A percentile compares a stretch with the other conserved stretches of the same genome.
Conservation (phyloP, 768 basidiomycete genomes). For the Collybiopsis confluens region DNA sequence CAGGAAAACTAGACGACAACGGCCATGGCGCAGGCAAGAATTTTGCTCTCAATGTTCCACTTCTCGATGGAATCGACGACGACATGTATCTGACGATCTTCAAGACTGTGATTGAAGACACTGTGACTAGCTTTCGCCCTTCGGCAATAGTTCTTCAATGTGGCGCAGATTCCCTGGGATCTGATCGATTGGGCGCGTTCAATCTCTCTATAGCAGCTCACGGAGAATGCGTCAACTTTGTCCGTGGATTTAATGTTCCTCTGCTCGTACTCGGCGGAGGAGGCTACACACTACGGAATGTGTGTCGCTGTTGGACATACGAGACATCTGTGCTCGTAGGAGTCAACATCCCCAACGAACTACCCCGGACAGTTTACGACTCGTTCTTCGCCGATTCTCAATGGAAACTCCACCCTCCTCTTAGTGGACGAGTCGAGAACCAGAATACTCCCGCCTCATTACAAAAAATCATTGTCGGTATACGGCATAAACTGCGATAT, state of each 20-base stretch:
- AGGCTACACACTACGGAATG: conserved; percentile 95
- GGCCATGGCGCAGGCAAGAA: conserved; percentile 86
- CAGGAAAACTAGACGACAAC: conserved; percentile 93
- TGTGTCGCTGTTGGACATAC: conserved; percentile 98
- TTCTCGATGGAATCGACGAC: conserved; percentile 96
- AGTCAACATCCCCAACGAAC: conserved; percentile 74
- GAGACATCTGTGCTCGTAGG: conserved; percentile 93
- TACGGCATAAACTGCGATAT: conserved; percentile 86
- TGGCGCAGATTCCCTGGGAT: conserved; percentile 93
- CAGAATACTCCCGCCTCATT: conserved; percentile 80
- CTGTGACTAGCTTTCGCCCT: conserved; percentile 84
- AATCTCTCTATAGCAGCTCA: conserved; percentile 97
- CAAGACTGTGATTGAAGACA: conserved; percentile 94
- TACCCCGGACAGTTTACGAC: conserved; percentile 88
- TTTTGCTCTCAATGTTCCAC: conserved; percentile 91
- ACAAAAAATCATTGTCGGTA: conserved; percentile 81
- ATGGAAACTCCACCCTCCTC: conserved; percentile 89
- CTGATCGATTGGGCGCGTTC: conserved; percentile 94
- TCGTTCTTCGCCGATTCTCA: conserved; percentile 89
- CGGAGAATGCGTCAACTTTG: conserved; percentile 97
- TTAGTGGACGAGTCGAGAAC: conserved; percentile 90
- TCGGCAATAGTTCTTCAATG: conserved; percentile 92
- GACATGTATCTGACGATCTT: conserved; percentile 95
- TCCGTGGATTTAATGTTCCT: conserved; percentile 88
- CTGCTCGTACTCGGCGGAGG: conserved; percentile 91